Evolutionary conservation across 2,329 filamentous ascomycete species (phyloP).

Genomic region (Apiospora koreana): DNA sequence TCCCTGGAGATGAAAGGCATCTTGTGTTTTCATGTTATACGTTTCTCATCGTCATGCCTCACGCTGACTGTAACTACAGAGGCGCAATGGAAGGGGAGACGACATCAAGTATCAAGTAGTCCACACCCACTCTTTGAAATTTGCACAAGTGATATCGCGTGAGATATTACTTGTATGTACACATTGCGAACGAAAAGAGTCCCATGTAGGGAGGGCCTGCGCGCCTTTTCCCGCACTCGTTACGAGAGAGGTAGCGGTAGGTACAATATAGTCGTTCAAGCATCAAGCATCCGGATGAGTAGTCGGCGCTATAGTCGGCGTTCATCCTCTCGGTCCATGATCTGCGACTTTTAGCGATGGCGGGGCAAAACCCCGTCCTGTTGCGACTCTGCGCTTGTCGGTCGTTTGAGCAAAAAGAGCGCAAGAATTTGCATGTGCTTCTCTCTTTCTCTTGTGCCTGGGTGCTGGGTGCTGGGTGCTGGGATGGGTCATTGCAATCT

Average conservation of each 20-base stretch:
- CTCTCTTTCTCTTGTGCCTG: neutral
- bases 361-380: neutral
- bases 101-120: neutral
- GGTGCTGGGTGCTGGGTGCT: too few relatives aligned
- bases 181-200: neutral
- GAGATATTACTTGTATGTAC: neutral
- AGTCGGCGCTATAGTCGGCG: neutral
- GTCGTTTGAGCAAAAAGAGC: neutral
- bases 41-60: neutral
- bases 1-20: neutral
- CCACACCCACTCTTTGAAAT: neutral
- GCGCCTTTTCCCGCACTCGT: neutral
- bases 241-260: neutral
- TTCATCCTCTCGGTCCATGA: neutral
- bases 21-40: neutral
- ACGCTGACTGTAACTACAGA: neutral
- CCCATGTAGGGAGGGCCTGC: neutral
- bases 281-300: neutral
- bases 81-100: neutral
- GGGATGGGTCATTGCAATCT: neutral
- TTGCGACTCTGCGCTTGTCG: neutral
- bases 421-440: neutral
- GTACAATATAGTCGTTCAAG: neutral
- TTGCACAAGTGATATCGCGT: neutral
- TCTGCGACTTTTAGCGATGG: conserved; percentile 2